phyloP scores from a whole-genome alignment of 139 green algal genomes.

The Raphidocelis subcapitata region DNA sequence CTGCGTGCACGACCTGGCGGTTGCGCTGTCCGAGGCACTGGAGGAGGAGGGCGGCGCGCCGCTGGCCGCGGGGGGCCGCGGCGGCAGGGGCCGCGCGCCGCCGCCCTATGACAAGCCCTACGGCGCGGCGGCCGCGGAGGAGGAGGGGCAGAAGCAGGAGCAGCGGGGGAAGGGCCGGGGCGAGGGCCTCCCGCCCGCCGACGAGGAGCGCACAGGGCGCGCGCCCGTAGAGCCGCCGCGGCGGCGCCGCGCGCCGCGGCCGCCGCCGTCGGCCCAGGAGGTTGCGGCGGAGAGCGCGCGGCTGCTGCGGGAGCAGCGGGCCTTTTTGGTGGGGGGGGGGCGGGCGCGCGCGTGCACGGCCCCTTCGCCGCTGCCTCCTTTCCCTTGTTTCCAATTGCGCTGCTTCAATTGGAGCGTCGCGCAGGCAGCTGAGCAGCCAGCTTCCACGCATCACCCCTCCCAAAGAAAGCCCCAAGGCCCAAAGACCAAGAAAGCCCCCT shows the following conservation, averaged over 20 bases:
- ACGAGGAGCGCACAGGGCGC: too few relatives aligned
- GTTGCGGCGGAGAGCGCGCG: conserved; percentile 40
- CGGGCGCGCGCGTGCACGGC: too few relatives aligned
- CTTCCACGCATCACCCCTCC: too few relatives aligned
- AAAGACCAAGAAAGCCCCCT: too few relatives aligned
- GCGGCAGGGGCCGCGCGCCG: background rate
- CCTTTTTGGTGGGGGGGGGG: conserved; percentile 12
- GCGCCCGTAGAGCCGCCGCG: background rate
- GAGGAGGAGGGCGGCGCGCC: conserved; percentile 23
- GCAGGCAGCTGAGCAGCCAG: too few relatives aligned
- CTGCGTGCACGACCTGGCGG: conserved; percentile 64
- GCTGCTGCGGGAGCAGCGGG: conserved; percentile 36
- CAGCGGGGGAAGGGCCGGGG: background rate
- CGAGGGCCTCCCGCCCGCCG: too few relatives aligned
- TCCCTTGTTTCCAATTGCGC: too few relatives aligned
- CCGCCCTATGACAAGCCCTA: conserved; percentile 14
- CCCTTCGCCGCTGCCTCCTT: too few relatives aligned
- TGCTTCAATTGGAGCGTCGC: too few relatives aligned
- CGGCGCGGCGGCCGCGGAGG: background rate
- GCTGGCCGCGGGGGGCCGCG: background rate
- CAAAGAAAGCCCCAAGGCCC: too few relatives aligned
- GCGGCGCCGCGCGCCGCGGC: background rate
- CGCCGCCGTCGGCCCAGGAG: conserved; percentile 22
- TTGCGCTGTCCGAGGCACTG: conserved; percentile 15
- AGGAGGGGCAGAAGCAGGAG: background rate